Base-by-base conservation (phyloP, 768 basidiomycete species). In the Butyriboletus loyo region DNA sequence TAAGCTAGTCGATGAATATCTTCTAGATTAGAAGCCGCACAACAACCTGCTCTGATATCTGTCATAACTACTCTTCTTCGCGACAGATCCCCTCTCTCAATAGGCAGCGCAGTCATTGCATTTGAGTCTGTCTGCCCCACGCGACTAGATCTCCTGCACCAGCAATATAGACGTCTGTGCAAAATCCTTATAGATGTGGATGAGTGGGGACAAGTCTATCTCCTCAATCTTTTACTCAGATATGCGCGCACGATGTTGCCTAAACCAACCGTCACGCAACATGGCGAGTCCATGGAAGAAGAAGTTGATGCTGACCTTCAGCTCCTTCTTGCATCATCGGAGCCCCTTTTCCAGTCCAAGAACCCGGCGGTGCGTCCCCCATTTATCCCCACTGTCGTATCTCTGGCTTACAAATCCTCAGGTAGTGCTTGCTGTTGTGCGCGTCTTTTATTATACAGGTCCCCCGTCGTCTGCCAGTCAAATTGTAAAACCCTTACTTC, bases 121-220 rank as follows among this genome's bases (percentile, higher is more conserved):
- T 97, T 97, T 64, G 81, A 88, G 53, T 78, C 82, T 0, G 81
- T 98, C n/a, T 94, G 91, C 64, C 91, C 93, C 0, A 86, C 87
- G 0, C 80, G 87, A 40, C 79, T 95, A 13, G 92, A 96, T 63
- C 82, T 97, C 13, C 70, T 99, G 2, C 97, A 99, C 63, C 79
- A 80, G 17, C 90, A 97, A 59, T 99, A 90, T 61, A 78, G 95
- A 22, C 83, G 90, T 25, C 74, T 94, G 28, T 97, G 93, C 65
- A 78, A 79, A 38, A 75, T 89, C n/a, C 73, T 98, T 3, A 78
- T 92, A 31, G 94, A 99, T 61, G 85, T 87, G 5, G 97, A 99
- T 61, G 96, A 97, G 67, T 99, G 97, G 97, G 94, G 93, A 0
- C 97, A 98, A 68, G 82, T 88, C 7, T 82, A 86, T 41, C 69